Conservation (phyloP, 345 rosid species). For the Tarenaya hassleriana region DNA sequence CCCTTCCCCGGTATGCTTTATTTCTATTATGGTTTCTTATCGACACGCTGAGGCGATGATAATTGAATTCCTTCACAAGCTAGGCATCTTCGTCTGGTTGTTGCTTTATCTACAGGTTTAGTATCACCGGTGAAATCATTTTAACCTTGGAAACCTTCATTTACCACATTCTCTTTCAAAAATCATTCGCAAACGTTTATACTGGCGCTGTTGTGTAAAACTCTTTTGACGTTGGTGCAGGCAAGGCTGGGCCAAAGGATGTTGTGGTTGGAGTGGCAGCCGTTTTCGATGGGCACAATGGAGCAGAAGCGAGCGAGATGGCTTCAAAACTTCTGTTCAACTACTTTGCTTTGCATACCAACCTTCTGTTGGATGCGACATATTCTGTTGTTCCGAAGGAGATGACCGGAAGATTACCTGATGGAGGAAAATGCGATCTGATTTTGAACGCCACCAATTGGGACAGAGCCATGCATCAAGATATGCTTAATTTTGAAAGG, state of each 20-base stretch:
- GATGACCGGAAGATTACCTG: constrained; percentile 39
- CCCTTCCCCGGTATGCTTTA: constrained; percentile 60
- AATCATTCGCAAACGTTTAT: too few species aligned
- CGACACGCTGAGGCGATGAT: too few species aligned
- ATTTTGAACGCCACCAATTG: constrained; percentile 40
- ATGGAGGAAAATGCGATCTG: constrained; percentile 37
- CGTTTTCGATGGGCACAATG: constrained; percentile 94
- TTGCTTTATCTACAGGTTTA: too few species aligned
- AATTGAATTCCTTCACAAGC: background rate
- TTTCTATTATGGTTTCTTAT: background rate
- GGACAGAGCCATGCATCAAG: constrained; percentile 40
- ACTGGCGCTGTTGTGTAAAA: constrained; percentile 10
- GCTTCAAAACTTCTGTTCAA: constrained; percentile 79
- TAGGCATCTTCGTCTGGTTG: too few species aligned
- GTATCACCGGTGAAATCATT: too few species aligned
- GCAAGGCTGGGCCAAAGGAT: constrained; percentile 52
- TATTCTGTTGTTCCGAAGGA: constrained; percentile 47
- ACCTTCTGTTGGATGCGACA: constrained; percentile 81
- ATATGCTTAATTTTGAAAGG: constrained; percentile 48
- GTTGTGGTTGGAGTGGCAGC: constrained; percentile 71
- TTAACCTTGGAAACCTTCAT: too few species aligned
- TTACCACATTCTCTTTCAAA: too few species aligned
- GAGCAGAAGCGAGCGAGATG: constrained; percentile 98
- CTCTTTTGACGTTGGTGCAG: constrained; percentile 37
- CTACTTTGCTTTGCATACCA: constrained; percentile 80